Conservation (phyloP, 202 grass and related monocot species). For the Elaeis oleifera region DNA sequence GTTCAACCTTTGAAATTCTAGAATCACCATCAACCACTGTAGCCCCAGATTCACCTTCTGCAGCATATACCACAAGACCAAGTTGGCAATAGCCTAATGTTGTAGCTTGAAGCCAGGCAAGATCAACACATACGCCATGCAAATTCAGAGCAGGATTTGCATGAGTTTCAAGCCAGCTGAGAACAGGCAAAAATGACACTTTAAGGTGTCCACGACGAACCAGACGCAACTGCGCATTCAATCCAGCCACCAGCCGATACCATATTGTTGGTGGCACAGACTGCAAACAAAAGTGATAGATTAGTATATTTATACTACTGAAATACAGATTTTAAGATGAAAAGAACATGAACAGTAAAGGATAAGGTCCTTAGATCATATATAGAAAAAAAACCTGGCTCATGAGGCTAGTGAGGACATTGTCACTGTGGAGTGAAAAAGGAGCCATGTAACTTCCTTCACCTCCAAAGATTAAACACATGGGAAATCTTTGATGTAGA, state of each 20-base stretch:
- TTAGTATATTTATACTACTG: slow-evolving; percentile 5
- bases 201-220: slow-evolving; percentile 79
- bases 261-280: slow-evolving; percentile 89
- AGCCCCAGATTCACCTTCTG: slow-evolving; percentile 43
- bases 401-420: slow-evolving; percentile 97
- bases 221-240: slow-evolving; percentile 87
- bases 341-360: not conserved
- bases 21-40: slow-evolving; percentile 49
- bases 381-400: slow-evolving; percentile 60
- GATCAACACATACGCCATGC: slow-evolving; percentile 59
- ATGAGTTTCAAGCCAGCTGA: slow-evolving; percentile 86
- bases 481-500: slow-evolving; percentile 91
- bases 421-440: slow-evolving; percentile 92
- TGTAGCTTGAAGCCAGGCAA: slow-evolving; percentile 97
- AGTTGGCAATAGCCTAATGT: slow-evolving; percentile 85
- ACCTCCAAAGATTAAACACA: slow-evolving; percentile 89
- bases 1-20: slow-evolving; percentile 51
- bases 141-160: slow-evolving; percentile 64
- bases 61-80: slow-evolving; percentile 85
- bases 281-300: slow-evolving; percentile 28
- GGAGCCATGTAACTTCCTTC: slow-evolving; percentile 99
- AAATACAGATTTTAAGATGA: slow-evolving; percentile 17
- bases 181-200: slow-evolving; percentile 62
- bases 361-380: not conserved
- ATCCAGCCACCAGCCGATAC: slow-evolving; percentile 92